Percentiles rank a stretch among this genome's conserved stretches.
Evolutionary conservation across 2,329 filamentous ascomycete species (phyloP).

Genomic region (Xylariaceae sp.): DNA sequence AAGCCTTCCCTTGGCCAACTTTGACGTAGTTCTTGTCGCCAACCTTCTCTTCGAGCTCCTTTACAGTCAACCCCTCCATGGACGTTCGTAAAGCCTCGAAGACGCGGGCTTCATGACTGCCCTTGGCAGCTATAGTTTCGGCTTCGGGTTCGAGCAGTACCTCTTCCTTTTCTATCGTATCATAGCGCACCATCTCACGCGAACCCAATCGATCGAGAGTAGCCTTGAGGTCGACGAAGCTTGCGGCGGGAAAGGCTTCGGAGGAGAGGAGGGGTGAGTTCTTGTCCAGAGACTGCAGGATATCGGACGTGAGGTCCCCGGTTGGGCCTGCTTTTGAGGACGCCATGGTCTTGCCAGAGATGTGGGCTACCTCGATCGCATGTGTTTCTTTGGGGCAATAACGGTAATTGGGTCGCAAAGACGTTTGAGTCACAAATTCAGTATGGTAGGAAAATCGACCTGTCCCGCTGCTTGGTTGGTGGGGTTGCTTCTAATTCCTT

Average conservation of each 20-base stretch:
- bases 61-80: slow-evolving; percentile 76
- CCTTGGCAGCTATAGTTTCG: slow-evolving; percentile 66
- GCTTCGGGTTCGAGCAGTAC: slow-evolving; percentile 71
- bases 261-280: slow-evolving; percentile 62
- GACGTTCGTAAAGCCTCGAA: slow-evolving; percentile 69
- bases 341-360: slow-evolving; percentile 33
- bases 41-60: slow-evolving; percentile 64
- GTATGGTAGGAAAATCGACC: too few relatives aligned
- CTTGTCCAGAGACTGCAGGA: slow-evolving; percentile 63
- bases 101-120: slow-evolving; percentile 78
- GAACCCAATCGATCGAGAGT: slow-evolving; percentile 82
- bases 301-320: slow-evolving; percentile 58
- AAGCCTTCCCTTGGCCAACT: slow-evolving; percentile 91
- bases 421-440: too few relatives aligned
- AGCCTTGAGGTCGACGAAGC: slow-evolving; percentile 72
- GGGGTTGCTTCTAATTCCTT: too few relatives aligned
- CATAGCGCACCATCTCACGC: slow-evolving; percentile 81
- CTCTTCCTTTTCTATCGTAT: slow-evolving; percentile 76
- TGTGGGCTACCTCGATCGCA: too few relatives aligned
- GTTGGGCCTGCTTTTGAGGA: slow-evolving; percentile 30
- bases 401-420: too few relatives aligned
- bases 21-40: slow-evolving; percentile 71
- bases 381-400: too few relatives aligned
- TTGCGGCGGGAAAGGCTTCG: slow-evolving; percentile 63
- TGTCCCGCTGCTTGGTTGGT: too few relatives aligned